phyloP scores from a whole-genome alignment of 768 basidiomycete genomes.

The Boletus reticuloceps region DNA sequence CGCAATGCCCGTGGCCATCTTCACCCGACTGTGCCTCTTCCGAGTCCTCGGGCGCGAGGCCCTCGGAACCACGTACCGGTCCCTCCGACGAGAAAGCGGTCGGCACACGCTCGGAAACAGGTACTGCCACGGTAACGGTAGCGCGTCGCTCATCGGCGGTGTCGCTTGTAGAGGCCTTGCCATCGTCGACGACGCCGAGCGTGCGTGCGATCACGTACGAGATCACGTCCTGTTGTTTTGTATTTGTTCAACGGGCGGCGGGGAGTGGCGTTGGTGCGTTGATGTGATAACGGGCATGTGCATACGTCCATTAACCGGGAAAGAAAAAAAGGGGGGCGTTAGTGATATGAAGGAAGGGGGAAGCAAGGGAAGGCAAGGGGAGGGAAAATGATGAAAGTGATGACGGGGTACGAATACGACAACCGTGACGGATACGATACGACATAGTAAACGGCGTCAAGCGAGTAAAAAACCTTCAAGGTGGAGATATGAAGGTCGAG shows the following conservation, averaged over 20 bases:
- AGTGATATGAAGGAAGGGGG: conserved; percentile 6
- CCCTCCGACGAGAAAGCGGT: background rate
- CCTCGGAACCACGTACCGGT: conserved; percentile 9
- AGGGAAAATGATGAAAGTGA: conserved; percentile 1
- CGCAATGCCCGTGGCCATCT: background rate
- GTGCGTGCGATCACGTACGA: conserved; percentile 84
- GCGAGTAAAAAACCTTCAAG: background rate
- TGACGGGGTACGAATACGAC: background rate
- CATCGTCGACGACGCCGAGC: conserved; percentile 71
- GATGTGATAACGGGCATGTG: background rate
- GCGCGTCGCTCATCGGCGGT: background rate
- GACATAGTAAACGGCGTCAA: conserved; percentile 1
- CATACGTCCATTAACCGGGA: background rate
- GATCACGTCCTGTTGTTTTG: conserved; percentile 57
- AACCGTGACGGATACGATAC: background rate
- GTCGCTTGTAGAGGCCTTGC: conserved; percentile 72
- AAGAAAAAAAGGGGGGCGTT: background rate
- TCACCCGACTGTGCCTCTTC: background rate
- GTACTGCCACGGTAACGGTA: background rate
- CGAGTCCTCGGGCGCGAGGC: conserved; percentile 14
- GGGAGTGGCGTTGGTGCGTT: background rate
- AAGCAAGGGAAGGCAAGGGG: background rate
- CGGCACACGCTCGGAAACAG: background rate
- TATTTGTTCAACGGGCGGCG: conserved; percentile 1
- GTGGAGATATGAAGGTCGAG: conserved; percentile 17